Evolutionary conservation across 176 grass and related monocot genomes (phyloP).

Genomic region (Cymbopogon citratus): DNA sequence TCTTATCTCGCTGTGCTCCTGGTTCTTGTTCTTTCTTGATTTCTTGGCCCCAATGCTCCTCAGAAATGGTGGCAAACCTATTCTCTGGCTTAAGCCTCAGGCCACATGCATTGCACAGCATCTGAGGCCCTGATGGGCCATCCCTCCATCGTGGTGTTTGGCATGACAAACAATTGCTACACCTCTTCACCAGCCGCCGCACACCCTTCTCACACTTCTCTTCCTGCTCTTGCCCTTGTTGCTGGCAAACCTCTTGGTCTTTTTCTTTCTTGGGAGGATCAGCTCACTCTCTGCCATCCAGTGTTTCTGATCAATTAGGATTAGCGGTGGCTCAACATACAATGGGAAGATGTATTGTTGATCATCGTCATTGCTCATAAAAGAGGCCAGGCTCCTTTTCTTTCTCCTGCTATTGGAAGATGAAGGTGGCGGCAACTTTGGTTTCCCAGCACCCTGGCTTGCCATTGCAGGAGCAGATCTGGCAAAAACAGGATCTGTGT

Average conservation of each 20-base stretch:
- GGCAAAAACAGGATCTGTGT: conserved; percentile 11
- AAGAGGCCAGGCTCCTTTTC: conserved; percentile 40
- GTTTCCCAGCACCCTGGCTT: conserved; percentile 20
- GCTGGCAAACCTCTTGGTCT: conserved; percentile 37
- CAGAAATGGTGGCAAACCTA: conserved; percentile 6
- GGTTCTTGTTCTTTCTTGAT: conserved; percentile 20
- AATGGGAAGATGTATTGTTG: conserved; percentile 19
- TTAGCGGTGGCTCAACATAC: conserved; percentile 41
- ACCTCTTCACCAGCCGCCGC: conserved; percentile 40
- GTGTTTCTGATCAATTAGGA: conserved; percentile 57
- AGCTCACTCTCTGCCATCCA: conserved; percentile 97
- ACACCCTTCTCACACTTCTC: conserved; percentile 12
- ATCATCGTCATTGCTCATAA: conserved; percentile 25
- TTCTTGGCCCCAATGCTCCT: conserved; percentile 28
- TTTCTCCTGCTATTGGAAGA: conserved; percentile 32
- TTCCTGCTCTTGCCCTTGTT: conserved; percentile 23
- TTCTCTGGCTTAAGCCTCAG: conserved; percentile 67
- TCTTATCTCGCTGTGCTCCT: conserved; percentile 20
- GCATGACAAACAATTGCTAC: conserved; percentile 66
- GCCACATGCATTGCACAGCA: conserved; percentile 59
- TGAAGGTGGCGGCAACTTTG: conserved; percentile 2
- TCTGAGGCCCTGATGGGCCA: conserved; percentile 53
- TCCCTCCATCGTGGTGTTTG: conserved; percentile 69
- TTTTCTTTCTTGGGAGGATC: conserved; percentile 57
- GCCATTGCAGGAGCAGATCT: conserved; percentile 19